Conservation (phyloP, 1,284 basidiomycete genomes). For the Somion occarium region DNA sequence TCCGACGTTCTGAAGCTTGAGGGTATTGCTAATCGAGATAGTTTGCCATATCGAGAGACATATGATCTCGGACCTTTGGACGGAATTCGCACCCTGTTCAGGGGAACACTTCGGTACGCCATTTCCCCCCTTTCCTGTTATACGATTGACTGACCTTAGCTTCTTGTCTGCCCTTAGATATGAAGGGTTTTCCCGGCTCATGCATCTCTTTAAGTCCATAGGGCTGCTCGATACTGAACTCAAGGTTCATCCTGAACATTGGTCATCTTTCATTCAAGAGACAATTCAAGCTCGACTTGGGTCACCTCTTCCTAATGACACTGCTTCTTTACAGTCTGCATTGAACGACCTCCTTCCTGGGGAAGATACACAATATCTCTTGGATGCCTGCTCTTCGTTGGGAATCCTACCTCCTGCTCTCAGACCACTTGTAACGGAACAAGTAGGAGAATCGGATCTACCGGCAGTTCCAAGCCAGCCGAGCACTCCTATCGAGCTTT, state of each 20-base stretch:
- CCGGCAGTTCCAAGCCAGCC: conserved; percentile 43
- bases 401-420: conserved; percentile 35
- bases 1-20: conserved; percentile 72
- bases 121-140: neutral
- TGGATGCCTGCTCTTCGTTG: conserved; percentile 59
- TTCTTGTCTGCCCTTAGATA: conserved; percentile 53
- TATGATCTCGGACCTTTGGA: conserved; percentile 60
- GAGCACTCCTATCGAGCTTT: conserved; percentile 69
- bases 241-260: conserved; percentile 35
- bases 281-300: conserved; percentile 28
- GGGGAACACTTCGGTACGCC: conserved; percentile 78
- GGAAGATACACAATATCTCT: conserved; percentile 28
- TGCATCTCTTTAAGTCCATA: conserved; percentile 70
- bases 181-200: conserved; percentile 77
- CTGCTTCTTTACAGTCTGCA: conserved; percentile 32
- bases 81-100: conserved; percentile 63
- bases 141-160: neutral
- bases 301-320: conserved; percentile 28
- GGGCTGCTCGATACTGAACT: conserved; percentile 61
- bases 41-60: conserved; percentile 68
- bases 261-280: conserved; percentile 41
- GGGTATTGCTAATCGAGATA: conserved; percentile 88
- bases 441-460: conserved; percentile 20
- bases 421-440: conserved; percentile 11
- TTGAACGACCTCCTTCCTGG: conserved; percentile 34